These are phyloP conservation scores for Penicillium steckii DNA, from an alignment of 495 filamentous ascomycete genomes.

Conservation along the genomic window DNA sequence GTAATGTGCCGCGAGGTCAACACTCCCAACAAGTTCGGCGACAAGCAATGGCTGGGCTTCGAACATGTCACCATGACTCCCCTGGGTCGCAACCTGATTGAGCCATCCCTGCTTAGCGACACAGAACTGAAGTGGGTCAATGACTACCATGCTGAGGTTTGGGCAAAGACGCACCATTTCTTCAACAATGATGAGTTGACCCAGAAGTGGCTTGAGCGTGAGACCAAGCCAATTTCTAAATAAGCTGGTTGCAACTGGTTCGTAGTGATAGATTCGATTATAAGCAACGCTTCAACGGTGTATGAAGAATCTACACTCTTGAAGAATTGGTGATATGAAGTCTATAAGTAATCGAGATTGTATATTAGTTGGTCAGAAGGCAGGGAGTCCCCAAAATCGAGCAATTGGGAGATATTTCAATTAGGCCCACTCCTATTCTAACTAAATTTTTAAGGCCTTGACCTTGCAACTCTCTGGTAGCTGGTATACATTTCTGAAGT, in stretches of 20 bases:
- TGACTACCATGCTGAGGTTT: conserved; percentile 77
- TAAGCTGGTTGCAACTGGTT: conserved; percentile 7
- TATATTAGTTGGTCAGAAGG: no score
- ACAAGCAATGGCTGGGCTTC: conserved; percentile 91
- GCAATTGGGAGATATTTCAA: no score
- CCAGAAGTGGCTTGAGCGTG: conserved; percentile 78
- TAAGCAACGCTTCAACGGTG: no score
- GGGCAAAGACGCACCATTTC: conserved; percentile 76
- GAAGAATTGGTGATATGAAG: no score
- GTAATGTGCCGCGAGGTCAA: conserved; percentile 85
- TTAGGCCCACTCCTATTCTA: no score
- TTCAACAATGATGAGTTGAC: conserved; percentile 71
- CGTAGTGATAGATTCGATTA: no score
- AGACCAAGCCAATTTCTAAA: conserved; percentile 61
- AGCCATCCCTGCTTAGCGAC: conserved; percentile 67
- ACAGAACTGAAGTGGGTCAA: conserved; percentile 86
- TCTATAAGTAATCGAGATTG: no score
- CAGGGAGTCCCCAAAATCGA: no score
- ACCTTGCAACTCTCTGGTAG: no score
- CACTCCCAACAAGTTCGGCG: conserved; percentile 84
- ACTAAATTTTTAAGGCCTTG: no score
- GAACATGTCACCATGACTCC: conserved; percentile 98
- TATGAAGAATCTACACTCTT: no score
- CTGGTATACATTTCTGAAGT: no score
- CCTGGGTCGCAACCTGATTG: conserved; percentile 86